Conservation (phyloP, 192 early-diverging fungal genomes). For the Coemansia javaensis region DNA sequence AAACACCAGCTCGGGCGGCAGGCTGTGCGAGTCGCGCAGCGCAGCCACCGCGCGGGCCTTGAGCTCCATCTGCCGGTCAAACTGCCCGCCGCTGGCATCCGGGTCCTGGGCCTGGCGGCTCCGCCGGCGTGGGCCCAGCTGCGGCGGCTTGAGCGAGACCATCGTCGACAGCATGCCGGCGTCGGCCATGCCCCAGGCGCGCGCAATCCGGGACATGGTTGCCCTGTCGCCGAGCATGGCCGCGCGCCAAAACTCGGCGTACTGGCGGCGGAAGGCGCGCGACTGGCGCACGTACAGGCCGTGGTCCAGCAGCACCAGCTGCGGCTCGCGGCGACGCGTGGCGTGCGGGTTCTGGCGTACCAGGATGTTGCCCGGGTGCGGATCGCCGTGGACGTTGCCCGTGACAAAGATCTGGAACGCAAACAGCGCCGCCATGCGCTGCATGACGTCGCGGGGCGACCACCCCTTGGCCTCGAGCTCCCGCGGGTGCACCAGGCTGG, state of each 20-base stretch:
- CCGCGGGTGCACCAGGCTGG: conserved; percentile 58
- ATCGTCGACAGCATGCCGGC: conserved; percentile 37
- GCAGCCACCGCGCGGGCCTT: conserved; percentile 71
- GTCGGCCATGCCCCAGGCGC: conserved; percentile 61
- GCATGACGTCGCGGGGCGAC: conserved; percentile 56
- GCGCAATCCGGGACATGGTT: conserved; percentile 60
- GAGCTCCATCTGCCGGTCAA: conserved; percentile 58
- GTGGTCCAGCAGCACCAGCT: conserved; percentile 85
- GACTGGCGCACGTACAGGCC: conserved; percentile 83
- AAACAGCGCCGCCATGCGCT: conserved; percentile 72
- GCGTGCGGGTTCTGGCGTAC: conserved; percentile 63
- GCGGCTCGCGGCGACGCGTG: conserved; percentile 28
- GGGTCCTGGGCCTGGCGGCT: too few species aligned
- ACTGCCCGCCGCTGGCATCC: not conserved
- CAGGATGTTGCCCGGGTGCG: conserved; percentile 80
- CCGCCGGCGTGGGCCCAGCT: not conserved
- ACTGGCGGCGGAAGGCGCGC: conserved; percentile 65
- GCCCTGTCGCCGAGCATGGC: conserved; percentile 69
- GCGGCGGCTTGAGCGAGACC: conserved; percentile 41
- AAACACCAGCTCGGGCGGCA: conserved; percentile 90
- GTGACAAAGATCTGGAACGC: conserved; percentile 79
- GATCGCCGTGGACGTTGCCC: conserved; percentile 88
- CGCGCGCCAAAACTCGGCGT: conserved; percentile 81
- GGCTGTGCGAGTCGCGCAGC: conserved; percentile 58
- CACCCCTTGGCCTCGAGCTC: conserved; percentile 25